Conservation (phyloP, 495 filamentous ascomycete species). For the Neohortaea acidophila region DNA sequence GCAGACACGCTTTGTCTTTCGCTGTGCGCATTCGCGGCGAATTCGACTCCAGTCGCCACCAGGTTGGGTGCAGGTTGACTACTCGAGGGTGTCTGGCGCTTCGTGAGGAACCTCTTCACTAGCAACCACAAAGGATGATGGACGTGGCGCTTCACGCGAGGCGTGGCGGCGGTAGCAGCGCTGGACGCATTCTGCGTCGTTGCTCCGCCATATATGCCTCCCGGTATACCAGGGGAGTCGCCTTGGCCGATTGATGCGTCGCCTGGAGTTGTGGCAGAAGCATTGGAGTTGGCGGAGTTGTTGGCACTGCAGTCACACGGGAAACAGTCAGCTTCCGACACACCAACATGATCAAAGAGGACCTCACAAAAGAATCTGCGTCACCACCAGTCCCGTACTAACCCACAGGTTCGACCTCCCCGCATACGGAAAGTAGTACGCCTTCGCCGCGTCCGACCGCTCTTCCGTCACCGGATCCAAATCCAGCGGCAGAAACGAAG, state of each 20-base stretch:
- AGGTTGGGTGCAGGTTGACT: background rate
- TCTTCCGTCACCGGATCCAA: constrained; percentile 14
- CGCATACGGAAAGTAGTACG: constrained; percentile 15
- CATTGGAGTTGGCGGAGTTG: constrained; percentile 1
- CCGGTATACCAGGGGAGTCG: constrained; percentile 4
- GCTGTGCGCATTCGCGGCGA: constrained; percentile 6
- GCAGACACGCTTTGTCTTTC: constrained; percentile 20
- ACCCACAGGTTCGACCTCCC: constrained; percentile 17
- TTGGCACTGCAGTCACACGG: too few relatives aligned
- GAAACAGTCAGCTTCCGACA: too few relatives aligned
- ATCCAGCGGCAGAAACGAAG: constrained; percentile 16
- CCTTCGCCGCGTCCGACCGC: constrained; percentile 12
- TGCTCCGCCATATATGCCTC: constrained; percentile 12
- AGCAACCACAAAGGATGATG: too few relatives aligned
- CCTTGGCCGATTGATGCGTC: constrained; percentile 7
- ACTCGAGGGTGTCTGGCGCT: too few relatives aligned
- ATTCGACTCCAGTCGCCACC: constrained; percentile 12
- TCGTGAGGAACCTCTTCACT: too few relatives aligned
- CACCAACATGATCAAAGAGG: too few relatives aligned
- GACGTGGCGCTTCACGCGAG: background rate
- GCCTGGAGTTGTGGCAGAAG: background rate
- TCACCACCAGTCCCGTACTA: constrained; percentile 16
- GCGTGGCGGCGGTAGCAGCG: background rate
- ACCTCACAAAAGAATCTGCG: constrained; percentile 17
- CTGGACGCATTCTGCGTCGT: constrained; percentile 8